Base-by-base conservation (phyloP, 768 basidiomycete genomes). In the Baorangia bicolor region DNA sequence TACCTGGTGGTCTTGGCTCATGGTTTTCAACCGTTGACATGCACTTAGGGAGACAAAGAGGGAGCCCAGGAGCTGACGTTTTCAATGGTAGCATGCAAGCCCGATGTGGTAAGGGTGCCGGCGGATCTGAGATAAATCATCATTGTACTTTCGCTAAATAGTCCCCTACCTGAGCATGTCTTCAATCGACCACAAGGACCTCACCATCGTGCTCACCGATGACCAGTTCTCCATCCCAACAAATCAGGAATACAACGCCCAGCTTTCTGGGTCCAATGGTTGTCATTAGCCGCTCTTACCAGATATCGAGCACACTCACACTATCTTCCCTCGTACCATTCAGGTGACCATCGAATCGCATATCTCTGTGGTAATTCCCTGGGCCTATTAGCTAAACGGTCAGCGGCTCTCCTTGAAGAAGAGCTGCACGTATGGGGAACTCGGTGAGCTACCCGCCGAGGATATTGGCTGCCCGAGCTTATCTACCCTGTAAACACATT, bases 301-400 rank as follows among this genome's bases (percentile, higher is more conserved):
- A 33, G 10, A 39, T 13, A 27, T 47, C 11, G 48, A 38, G 31
- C 25, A 43, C 34, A 33, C 66, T 67, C 44, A 69, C 38, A n/a
- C 16, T 28, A 12, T 34, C 49, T 53, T 37, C 54, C 59, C 43
- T 56, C 39, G 47, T 49, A 39, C 44, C 43, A 52, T 62, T 21
- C 58, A 76, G 73, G 71, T 78, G 82, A 83, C 47, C 69, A 67
- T 52, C 74, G 77, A 52, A 86, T 84, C 70, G 84, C 86, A 33
- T 99, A 99, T 72, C 85, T 99, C 49, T 95, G 92, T 69, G 97
- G 97, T 33, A 98, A 99, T 75, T 98, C 94, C 25, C 81, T 98
- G 11, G 97, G 97, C 5, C 78, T 88, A 51, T 76, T 92, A 65
- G 83, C 90, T 41, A 91, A 86, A 69, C 78, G 83, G 35, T 89